These are phyloP conservation scores for Solanum tarapatanum DNA, from an alignment of 257 asterid genomes.

Conservation along the genomic window DNA sequence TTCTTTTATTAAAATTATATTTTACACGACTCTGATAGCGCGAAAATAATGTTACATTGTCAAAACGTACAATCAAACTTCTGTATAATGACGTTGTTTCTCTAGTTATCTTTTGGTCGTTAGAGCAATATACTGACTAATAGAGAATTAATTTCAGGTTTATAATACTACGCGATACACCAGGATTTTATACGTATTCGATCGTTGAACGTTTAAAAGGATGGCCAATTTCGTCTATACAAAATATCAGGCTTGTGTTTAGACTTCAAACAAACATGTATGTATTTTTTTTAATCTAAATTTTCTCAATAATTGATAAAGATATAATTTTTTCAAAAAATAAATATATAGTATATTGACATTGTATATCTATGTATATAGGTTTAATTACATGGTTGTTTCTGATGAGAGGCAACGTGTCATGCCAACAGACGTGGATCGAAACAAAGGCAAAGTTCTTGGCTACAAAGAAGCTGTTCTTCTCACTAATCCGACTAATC, in stretches of 20 bases:
- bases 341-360: neutral
- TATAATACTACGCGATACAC: conserved; percentile 26
- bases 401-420: conserved; percentile 42
- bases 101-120: rapidly evolving
- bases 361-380: neutral
- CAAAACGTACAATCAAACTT: neutral
- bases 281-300: neutral
- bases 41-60: neutral
- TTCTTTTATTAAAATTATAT: neutral
- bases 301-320: neutral
- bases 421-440: conserved; percentile 40
- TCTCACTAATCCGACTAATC: conserved; percentile 26
- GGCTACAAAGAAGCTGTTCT: conserved; percentile 50
- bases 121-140: neutral
- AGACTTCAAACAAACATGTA: conserved; percentile 34
- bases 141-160: conserved; percentile 4
- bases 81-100: rapidly evolving
- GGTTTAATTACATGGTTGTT: conserved; percentile 60
- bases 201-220: conserved; percentile 29
- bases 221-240: conserved; percentile 30
- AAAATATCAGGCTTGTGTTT: conserved; percentile 33
- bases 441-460: conserved; percentile 18
- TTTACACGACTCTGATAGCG: neutral
- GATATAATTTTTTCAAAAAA: neutral
- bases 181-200: conserved; percentile 43